These are phyloP conservation scores for Boletus coccyginus DNA, from an alignment of 768 basidiomycete species.

Conservation along the genomic window DNA sequence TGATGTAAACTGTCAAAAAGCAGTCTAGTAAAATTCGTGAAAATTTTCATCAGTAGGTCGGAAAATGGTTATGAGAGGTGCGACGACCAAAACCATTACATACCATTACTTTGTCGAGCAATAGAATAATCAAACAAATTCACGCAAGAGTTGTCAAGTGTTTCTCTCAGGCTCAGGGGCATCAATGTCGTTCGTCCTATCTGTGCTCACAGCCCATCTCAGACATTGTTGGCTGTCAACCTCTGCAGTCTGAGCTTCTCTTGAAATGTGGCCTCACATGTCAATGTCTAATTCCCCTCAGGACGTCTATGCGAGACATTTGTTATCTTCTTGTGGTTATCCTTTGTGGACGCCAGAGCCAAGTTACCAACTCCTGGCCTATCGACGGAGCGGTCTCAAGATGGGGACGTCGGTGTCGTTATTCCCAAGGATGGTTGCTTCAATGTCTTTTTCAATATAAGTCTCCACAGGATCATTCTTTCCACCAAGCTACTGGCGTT, in stretches of 20 bases:
- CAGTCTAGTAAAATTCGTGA: no score
- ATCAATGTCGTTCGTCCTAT: no score
- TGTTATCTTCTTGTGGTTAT: conserved; percentile 22
- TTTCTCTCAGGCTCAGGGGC: no score
- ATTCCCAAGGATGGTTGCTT: background rate
- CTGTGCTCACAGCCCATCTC: no score
- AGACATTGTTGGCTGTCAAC: no score
- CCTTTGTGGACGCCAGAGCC: conserved; percentile 33
- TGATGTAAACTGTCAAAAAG: no score
- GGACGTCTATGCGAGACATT: conserved; percentile 17
- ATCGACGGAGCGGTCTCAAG: conserved; percentile 24
- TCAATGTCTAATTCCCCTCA: conserved; percentile 9
- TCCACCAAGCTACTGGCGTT: conserved; percentile 13
- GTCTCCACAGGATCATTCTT: conserved; percentile 30
- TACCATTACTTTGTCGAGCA: no score
- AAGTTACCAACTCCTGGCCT: conserved; percentile 18
- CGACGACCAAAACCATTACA: no score
- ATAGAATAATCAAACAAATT: no score
- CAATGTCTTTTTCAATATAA: conserved; percentile 17
- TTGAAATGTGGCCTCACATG: background rate
- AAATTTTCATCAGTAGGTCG: no score
- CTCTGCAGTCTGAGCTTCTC: background rate
- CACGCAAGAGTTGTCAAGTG: no score
- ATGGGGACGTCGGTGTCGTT: conserved; percentile 37
- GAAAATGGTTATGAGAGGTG: no score